phyloP scores from a whole-genome alignment of 2,329 filamentous ascomycete species.

The Westerdykella sp. region DNA sequence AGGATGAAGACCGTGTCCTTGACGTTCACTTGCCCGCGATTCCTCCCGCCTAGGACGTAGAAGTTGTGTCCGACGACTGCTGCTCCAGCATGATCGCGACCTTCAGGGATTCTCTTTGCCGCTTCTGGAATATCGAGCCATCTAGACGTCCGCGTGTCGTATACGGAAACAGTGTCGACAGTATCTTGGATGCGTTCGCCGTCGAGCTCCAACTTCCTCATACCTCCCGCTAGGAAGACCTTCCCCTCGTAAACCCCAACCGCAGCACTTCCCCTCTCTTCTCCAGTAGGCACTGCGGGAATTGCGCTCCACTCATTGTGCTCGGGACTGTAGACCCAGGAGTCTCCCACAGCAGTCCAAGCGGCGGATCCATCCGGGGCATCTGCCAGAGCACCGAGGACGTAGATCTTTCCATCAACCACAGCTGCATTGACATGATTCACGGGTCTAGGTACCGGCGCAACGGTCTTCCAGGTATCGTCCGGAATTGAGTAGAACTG shows the following conservation, averaged over 20 bases:
- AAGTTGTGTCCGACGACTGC: constrained; percentile 18
- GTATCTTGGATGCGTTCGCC: constrained; percentile 5
- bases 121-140: constrained; percentile 9
- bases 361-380: neutral
- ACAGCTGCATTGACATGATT: constrained; percentile 24
- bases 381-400: constrained; percentile 18
- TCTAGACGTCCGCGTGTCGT: constrained; percentile 6
- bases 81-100: constrained; percentile 19
- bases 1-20: constrained; percentile 19
- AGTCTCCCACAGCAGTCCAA: constrained; percentile 11
- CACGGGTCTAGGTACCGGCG: constrained; percentile 13
- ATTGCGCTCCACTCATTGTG: constrained; percentile 8
- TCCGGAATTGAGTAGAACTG: constrained; percentile 15
- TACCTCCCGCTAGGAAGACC: constrained; percentile 20
- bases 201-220: constrained; percentile 7
- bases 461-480: constrained; percentile 14
- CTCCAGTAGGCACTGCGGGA: constrained; percentile 1
- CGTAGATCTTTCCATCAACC: constrained; percentile 16
- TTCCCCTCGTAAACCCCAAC: constrained; percentile 12
- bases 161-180: constrained; percentile 13
- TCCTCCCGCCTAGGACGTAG: constrained; percentile 22
- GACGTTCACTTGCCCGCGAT: constrained; percentile 9
- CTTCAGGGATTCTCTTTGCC: constrained; percentile 15
- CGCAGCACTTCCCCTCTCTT: constrained; percentile 16
- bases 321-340: constrained; percentile 13